Evolutionary conservation across 176 grass and related monocot species (phyloP).

Genomic region (Eremochloa ophiuroides): DNA sequence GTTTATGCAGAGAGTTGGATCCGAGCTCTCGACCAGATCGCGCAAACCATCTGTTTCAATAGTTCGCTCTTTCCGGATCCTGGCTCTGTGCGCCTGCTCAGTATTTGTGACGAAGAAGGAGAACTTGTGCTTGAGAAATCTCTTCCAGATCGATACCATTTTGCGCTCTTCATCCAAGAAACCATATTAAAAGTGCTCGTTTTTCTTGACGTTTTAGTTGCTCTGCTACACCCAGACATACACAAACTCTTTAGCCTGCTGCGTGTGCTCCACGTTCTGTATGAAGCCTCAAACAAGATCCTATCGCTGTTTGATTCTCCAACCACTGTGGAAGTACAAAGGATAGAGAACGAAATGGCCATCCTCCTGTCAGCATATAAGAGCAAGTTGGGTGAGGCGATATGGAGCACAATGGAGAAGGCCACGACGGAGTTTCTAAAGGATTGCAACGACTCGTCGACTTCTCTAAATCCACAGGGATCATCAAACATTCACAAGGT

Average conservation of each 20-base stretch:
- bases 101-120: too few species aligned
- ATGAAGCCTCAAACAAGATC: neutral
- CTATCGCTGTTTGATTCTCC: accelerated
- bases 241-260: neutral
- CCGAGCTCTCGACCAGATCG: neutral
- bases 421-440: neutral
- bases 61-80: neutral
- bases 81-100: neutral
- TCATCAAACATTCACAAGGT: neutral
- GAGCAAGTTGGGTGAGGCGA: neutral
- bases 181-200: neutral
- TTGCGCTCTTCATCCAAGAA: neutral
- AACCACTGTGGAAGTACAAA: neutral
- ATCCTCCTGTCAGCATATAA: neutral
- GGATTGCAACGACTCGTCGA: neutral
- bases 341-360: neutral
- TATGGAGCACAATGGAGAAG: neutral
- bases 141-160: neutral
- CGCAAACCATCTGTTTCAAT: neutral
- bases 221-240: too few species aligned
- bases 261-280: neutral
- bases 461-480: neutral
- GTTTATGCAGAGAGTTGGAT: neutral
- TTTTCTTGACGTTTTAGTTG: neutral
- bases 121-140: neutral